Evolutionary conservation across 345 rosid genomes (phyloP), one percentile per base, ranked within the genome.

Genomic region (Arabidopsis arenosa): DNA sequence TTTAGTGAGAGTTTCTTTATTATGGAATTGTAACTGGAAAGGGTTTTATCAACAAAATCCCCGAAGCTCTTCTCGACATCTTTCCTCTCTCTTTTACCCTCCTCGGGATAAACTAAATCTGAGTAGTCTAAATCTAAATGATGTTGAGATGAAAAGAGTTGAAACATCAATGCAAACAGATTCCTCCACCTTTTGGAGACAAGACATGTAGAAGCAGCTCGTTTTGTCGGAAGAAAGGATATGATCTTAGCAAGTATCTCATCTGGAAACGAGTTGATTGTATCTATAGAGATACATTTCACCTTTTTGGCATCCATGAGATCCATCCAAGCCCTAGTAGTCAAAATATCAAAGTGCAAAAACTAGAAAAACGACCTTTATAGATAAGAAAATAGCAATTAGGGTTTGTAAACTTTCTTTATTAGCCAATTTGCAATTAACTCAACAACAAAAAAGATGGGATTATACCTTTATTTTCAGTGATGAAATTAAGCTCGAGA

Each of bases 1-100:
- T 12, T 66, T 52, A 66, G 60, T 13, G 59, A 12, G 17, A 66
- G 71, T 12, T 51, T 66, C 48, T 52, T 67, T 5, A 52, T 23
- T 23, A 23, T 23, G 35, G 48, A 3, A 5, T 13, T 52, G 71
- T 5, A 2, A 37, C 23, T 23, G 14, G 23, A 52, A 53, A 67
- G n/a, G 13, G 26, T 23, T 37, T 67, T 37, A 1, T 26, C 49
- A 49, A 37, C 61, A 21, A 67, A 52, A 23, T 23, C 26, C 26
- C 26, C 26, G 26, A 23, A 23, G 48, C 37, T 52, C 60, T 45
- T 3, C 0, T 15, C 14, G 3, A 63, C 53, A 26, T 13, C 37
- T 63, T 5, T 33, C 21, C 21, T 23, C 37, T 63, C 37, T 33
- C 32, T 65, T 63, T 28, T 45, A 63, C 23, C 40, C 5, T 45